These are phyloP conservation scores for Plasmodium gonderi DNA, from an alignment of 169 alveolate species.

Conservation along the genomic window DNA sequence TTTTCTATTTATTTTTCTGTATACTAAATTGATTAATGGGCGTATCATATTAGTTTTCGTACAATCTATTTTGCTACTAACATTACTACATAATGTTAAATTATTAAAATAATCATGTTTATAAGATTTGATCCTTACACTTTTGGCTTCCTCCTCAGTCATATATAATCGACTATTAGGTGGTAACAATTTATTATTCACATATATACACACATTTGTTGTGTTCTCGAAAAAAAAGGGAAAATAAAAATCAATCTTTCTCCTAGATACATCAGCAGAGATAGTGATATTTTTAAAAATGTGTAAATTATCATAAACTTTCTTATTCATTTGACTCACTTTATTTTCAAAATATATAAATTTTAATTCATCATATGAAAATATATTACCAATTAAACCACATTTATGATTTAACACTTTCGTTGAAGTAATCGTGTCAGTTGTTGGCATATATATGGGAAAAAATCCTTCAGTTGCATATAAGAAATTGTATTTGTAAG, in stretches of 20 bases:
- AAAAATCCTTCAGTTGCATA: slow-evolving; percentile 56
- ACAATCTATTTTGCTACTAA: slow-evolving; percentile 78
- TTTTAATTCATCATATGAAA: slow-evolving; percentile 76
- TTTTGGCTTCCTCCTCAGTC: slow-evolving; percentile 81
- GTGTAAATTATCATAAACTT: slow-evolving; percentile 49
- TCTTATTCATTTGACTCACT: slow-evolving; percentile 47
- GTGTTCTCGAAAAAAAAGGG: slow-evolving; percentile 82
- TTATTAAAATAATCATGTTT: slow-evolving; percentile 75
- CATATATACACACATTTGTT: slow-evolving; percentile 77
- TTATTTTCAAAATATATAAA: slow-evolving; percentile 74
- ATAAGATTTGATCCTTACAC: slow-evolving; percentile 74
- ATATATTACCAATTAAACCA: slow-evolving; percentile 76
- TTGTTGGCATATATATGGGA: slow-evolving; percentile 50
- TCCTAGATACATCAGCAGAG: slow-evolving; percentile 81
- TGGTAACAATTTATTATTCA: slow-evolving; percentile 78
- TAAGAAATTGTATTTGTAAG: slow-evolving; percentile 29
- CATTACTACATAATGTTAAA: slow-evolving; percentile 77
- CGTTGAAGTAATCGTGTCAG: slow-evolving; percentile 61
- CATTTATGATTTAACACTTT: slow-evolving; percentile 71
- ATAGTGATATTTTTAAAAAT: slow-evolving; percentile 75
- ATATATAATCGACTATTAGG: slow-evolving; percentile 80
- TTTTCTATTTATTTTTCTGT: slow-evolving; percentile 52
- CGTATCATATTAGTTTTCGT: slow-evolving; percentile 78
- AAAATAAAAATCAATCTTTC: slow-evolving; percentile 77
- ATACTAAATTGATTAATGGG: slow-evolving; percentile 58